Evolutionary conservation across 2,329 filamentous ascomycete genomes (phyloP), one percentile per base, ranked within the genome.

Genomic region (Setomelanomma holmii): DNA sequence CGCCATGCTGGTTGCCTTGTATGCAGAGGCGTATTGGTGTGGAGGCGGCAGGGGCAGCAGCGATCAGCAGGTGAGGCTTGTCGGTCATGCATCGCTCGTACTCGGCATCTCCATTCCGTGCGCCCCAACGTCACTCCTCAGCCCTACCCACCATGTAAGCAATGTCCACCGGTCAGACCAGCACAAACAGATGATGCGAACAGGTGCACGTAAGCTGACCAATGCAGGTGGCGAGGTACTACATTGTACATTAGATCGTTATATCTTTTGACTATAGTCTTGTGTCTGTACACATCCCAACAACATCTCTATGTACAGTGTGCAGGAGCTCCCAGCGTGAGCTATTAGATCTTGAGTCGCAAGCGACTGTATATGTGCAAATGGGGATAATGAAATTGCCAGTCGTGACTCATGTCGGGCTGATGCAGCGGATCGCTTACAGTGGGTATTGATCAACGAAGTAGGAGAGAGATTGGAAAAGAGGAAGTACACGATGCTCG

Each of bases 311-410:
- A 41, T 46, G 30, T 24, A 45, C 38, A 11, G 27, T 21, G 39
- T 34, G 42, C 20, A 34, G n/a, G 45, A 23, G 11, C 16, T 17
- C 40, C 42, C 56, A 60, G 61, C 66, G 58, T 63, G 66, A 63
- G 67, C 67, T 56, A 68, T 72, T 67, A 69, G 48, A 49, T 73
- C 65, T 68, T 14, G 48, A 58, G 57, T 59, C 51, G 45, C 52
- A 45, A 60, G 53, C 45, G 51, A 49, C 40, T 34, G 27, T 33
- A 38, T 63, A 58, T 56, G 30, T 61, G 48, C 56, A 56, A 54
- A 60, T 59, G 47, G 64, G 46, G 39, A 55, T 49, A 39, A 46
- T 45, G 50, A 43, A 51, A 43, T 41, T 40, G 21, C 35, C 49
- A 42, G 58, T 69, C 67, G 55, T 72, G 52, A 67, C 39, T 69